Base-by-base conservation (phyloP, 805 yeast species). In the Nakazawaea populi region DNA sequence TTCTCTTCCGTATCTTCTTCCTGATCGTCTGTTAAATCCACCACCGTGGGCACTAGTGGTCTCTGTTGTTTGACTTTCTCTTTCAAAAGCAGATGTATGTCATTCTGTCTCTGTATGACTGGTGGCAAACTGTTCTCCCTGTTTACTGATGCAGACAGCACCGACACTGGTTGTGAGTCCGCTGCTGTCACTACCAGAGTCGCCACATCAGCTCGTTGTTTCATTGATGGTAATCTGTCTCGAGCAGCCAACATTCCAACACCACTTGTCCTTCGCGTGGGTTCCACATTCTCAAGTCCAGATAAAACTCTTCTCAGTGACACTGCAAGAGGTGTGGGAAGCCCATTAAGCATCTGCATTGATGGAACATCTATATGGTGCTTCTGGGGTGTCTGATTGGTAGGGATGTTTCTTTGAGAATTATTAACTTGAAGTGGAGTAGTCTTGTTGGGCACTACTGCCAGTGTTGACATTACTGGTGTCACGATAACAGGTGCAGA, bases 1-100 rank as follows among this genome's bases (percentile, higher is more conserved):
- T 49, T 48, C 4, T 43, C 42, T 4, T 57, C 54, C 7, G 58
- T 65, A 18, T 62, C 67, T 47, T 57, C 59, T 6, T 65, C 62
- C 11, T 61, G 44, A 45, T 64, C 68, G 12, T 41, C 46, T 4
- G 49, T 50, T 18, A 50, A 41, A 36, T 50, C 52, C 18, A 50
- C 48, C 37, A 46, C 44, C 4, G 52, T 44, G 18, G 35, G 38
- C 24, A n/a, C 35, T 29, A 32, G 24, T 14, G 11, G 24, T 38
- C 34, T 46, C 5, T 37, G 28, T 42, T 32, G 37, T 34, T 28
- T 45, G 18, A 30, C 28, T 32, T 38, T 37, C 14, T 29, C 36
- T 32, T 38, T 60, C 60, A 6, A 62, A 42, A 24, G 36, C 39
- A 43, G 48, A 40, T 30, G 37, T 27, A 31, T 35, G 28, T 38